These are phyloP conservation scores for Cryptococcus sp. DNA, from an alignment of 1,284 basidiomycete species.

Conservation along the genomic window DNA sequence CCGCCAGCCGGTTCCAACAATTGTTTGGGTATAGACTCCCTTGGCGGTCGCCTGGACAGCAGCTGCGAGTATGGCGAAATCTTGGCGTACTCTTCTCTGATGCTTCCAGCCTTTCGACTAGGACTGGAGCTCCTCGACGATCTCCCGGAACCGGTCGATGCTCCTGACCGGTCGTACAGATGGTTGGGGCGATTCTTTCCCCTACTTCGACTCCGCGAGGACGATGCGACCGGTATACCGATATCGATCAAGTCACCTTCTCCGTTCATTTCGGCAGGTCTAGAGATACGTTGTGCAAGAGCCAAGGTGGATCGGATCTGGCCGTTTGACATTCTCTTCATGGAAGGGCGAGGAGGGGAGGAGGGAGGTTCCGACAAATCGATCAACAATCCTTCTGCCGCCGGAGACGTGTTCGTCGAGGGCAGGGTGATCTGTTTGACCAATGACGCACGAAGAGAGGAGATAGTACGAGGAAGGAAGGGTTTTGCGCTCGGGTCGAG, in stretches of 20 bases:
- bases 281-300: not conserved
- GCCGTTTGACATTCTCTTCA: too few relatives aligned
- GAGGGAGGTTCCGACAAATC: too few relatives aligned
- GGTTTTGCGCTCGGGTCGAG: too few relatives aligned
- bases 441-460: too few relatives aligned
- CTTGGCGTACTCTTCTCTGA: not conserved
- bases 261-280: not conserved
- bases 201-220: not conserved
- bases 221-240: not conserved
- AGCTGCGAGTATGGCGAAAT: slow-evolving; percentile 22
- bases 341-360: too few relatives aligned
- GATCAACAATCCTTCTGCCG: too few relatives aligned
- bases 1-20: slow-evolving; percentile 4
- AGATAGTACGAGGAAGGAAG: too few relatives aligned
- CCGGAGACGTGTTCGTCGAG: too few relatives aligned
- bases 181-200: not conserved
- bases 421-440: too few relatives aligned
- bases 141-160: not conserved
- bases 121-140: not conserved
- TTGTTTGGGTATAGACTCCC: slow-evolving; percentile 8
- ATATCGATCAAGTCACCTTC: not conserved
- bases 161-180: not conserved
- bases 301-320: too few relatives aligned
- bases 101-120: not conserved
- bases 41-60: slow-evolving; percentile 13